phyloP scores from a whole-genome alignment of 371 early-diverging fungal genomes.

The Amoeboaphelidium protococcarum region DNA sequence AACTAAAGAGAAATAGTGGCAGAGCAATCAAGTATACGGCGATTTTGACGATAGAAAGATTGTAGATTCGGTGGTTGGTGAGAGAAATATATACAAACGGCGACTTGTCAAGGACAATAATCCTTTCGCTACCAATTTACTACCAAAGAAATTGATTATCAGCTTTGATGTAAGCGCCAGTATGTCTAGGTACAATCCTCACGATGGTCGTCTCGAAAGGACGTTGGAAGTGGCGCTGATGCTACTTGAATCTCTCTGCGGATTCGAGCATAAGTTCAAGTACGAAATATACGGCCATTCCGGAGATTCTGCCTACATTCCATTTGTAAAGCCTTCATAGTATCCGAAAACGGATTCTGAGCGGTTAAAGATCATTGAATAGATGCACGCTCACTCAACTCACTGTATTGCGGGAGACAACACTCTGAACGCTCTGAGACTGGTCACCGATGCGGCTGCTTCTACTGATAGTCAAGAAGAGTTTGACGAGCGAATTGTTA shows the following conservation, averaged over 20 bases:
- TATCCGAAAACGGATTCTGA: constrained; percentile 51
- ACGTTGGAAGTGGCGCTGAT: constrained; percentile 40
- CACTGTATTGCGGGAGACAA: not conserved
- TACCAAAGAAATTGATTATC: constrained; percentile 52
- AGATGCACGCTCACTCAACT: constrained; percentile 8
- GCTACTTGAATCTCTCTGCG: constrained; percentile 55
- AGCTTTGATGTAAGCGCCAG: constrained; percentile 49
- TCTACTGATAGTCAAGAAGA: not conserved
- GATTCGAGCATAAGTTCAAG: constrained; percentile 49
- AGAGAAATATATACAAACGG: constrained; percentile 43
- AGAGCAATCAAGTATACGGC: constrained; percentile 46
- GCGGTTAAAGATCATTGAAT: constrained; percentile 41
- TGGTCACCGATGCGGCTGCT: not conserved
- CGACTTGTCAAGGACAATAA: constrained; percentile 49
- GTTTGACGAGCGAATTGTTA: constrained; percentile 42
- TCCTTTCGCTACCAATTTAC: constrained; percentile 11
- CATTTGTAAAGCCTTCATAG: constrained; percentile 32
- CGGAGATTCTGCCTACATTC: constrained; percentile 43
- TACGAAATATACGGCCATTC: constrained; percentile 52
- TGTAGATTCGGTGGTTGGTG: constrained; percentile 49
- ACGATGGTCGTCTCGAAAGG: constrained; percentile 35
- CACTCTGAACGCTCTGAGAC: not conserved
- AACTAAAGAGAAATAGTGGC: constrained; percentile 55
- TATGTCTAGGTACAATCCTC: constrained; percentile 44
- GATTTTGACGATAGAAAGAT: constrained; percentile 58